Evolutionary conservation across 495 filamentous ascomycete species (phyloP).

Genomic region (Penicillium lagena): DNA sequence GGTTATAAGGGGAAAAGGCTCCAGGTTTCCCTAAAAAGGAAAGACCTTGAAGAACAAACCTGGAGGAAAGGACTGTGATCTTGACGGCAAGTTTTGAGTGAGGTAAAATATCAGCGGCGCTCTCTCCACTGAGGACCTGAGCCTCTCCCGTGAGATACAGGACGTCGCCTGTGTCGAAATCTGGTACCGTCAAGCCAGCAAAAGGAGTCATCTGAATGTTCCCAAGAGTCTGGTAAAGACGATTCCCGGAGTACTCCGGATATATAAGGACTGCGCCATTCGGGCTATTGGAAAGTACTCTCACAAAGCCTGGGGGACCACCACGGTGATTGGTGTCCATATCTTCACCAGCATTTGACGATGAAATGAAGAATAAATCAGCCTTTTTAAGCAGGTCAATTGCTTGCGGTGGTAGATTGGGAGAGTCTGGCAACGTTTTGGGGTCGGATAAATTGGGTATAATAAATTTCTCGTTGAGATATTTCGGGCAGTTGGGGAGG

Average conservation of each 20-base stretch:
- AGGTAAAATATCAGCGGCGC: conserved; percentile 53
- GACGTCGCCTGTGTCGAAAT: conserved; percentile 63
- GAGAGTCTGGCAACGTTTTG: conserved; percentile 40
- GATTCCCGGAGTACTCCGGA: conserved; percentile 77
- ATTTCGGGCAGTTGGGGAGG: conserved; percentile 78
- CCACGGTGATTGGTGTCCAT: conserved; percentile 89
- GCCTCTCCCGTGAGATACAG: conserved; percentile 64
- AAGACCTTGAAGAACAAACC: conserved; percentile 56
- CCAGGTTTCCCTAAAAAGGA: conserved; percentile 56
- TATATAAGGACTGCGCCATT: conserved; percentile 52
- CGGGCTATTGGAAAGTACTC: conserved; percentile 47
- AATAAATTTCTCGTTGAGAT: conserved; percentile 67
- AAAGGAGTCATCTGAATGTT: conserved; percentile 60
- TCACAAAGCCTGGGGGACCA: conserved; percentile 66
- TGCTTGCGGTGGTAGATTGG: conserved; percentile 38
- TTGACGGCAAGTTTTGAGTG: conserved; percentile 66
- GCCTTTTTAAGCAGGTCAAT: conserved; percentile 54
- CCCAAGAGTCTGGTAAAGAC: conserved; percentile 74
- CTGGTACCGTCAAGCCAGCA: conserved; percentile 61
- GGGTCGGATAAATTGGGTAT: conserved; percentile 45
- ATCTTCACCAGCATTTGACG: conserved; percentile 47
- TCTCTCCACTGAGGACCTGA: conserved; percentile 55
- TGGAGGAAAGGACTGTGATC: conserved; percentile 51
- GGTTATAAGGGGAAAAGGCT: conserved; percentile 68
- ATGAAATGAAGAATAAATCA: conserved; percentile 73